Evolutionary conservation across 179 eudicot genomes (phyloP), one percentile per base, ranked within the genome.

Genomic region (Carnegiea gigantea): DNA sequence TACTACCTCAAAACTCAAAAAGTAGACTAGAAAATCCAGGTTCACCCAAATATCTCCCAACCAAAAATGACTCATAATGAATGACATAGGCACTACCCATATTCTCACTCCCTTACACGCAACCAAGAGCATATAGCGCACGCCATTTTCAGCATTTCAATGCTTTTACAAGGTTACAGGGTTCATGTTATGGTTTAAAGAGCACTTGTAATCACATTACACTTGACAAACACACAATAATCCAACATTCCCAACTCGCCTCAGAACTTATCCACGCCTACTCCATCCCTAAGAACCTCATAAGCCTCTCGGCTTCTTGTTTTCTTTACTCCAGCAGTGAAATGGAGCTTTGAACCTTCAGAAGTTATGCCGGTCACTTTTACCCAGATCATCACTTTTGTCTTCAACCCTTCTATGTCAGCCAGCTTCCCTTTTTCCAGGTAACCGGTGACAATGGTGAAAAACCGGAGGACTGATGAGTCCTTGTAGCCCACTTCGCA

Each of bases 401-500:
- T 95, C 84, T 95, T 95, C 48, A 95, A 82, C 73, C 99, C 99
- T 80, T 95, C 98, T 70, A 95, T 88, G 60, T 95, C 99, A 23
- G 87, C 86, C 49, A 95, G 86, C 87, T 90, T 95, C 60, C 99
- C 97, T 40, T 93, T 95, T 87, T 92, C 94, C 60, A 95, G 91
- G 80, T 89, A 92, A 33, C 99, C 98, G 8, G 92, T 93, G 7
- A 95, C 99, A 13, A 82, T 83, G 77, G 92, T 95, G 44, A 84
- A 86, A 84, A 93, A 95, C 59, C 97, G 91, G 85, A 95, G 78
- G n/a, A 95, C 92, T 20, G 99, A 95, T 15, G 97, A 92, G 85
- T 95, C 99, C 79, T 83, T 92, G 88, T 95, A 95, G 60, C 98
- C 93, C 83, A 95, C 97, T 87, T 95, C 99, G 83, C 97, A 95